phyloP scores from a whole-genome alignment of 257 asterid genomes.

The Solanum gandarillasii region DNA sequence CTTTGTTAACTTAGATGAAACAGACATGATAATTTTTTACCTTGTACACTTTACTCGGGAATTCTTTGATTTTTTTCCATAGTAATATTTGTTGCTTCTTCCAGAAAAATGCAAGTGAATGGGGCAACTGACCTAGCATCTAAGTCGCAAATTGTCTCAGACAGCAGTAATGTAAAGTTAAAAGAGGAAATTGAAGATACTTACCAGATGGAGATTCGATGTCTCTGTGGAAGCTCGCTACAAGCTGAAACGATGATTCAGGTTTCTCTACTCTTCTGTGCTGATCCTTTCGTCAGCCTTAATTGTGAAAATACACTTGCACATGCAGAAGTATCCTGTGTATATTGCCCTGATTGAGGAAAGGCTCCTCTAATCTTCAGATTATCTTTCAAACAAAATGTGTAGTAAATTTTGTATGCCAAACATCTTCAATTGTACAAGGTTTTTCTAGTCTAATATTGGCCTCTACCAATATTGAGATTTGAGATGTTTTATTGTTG shows the following conservation, averaged over 20 bases:
- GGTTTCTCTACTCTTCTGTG: constrained; percentile 20
- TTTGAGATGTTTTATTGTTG: not conserved
- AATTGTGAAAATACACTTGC: not conserved
- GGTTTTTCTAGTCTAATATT: not conserved
- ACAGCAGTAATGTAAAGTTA: constrained; percentile 32
- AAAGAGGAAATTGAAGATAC: constrained; percentile 65
- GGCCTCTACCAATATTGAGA: not conserved
- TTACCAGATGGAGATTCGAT: constrained; percentile 56
- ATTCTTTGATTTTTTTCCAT: not conserved
- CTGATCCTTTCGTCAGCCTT: not conserved
- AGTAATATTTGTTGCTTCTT: constrained; percentile 2
- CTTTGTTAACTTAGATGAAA: not conserved
- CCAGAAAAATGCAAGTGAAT: constrained; percentile 79
- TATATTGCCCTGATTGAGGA: not conserved
- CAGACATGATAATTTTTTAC: not conserved
- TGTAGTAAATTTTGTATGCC: not conserved
- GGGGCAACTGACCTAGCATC: constrained; percentile 1
- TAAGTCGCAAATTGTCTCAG: constrained; percentile 58
- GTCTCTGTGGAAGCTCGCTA: constrained; percentile 68
- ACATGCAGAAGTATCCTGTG: not conserved
- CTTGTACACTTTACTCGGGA: not conserved
- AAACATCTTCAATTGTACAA: not conserved
- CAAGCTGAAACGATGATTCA: constrained; percentile 65
- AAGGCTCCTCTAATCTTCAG: not conserved
- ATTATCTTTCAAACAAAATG: not conserved